phyloP scores from a whole-genome alignment of 1,284 basidiomycete genomes.

The Sporisorium exsertum region DNA sequence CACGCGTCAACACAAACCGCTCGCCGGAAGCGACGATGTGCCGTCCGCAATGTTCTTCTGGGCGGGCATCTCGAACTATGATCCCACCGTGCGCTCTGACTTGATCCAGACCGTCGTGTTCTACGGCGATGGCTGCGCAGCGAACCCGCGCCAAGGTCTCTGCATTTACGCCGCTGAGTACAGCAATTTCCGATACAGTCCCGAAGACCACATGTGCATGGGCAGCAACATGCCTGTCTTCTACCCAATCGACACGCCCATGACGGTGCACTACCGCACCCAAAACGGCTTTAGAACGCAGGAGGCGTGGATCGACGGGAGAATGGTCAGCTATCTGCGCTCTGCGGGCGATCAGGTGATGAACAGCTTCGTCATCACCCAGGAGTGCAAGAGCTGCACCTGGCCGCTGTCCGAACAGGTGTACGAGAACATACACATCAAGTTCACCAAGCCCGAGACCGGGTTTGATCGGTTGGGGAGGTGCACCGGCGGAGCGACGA shows the following conservation, averaged over 20 bases:
- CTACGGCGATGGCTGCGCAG: slow-evolving; percentile 48
- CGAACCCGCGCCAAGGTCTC: slow-evolving; percentile 23
- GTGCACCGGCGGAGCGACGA: slow-evolving; percentile 32
- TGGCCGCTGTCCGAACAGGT: slow-evolving; percentile 43
- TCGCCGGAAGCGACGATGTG: neutral
- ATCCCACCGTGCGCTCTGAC: slow-evolving; percentile 19
- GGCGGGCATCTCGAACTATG: slow-evolving; percentile 47
- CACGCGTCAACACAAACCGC: slow-evolving; percentile 20
- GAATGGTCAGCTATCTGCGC: slow-evolving; percentile 41
- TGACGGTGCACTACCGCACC: slow-evolving; percentile 41
- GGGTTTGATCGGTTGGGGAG: slow-evolving; percentile 29
- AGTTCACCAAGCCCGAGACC: slow-evolving; percentile 27
- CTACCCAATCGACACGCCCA: slow-evolving; percentile 20
- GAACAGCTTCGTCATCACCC: slow-evolving; percentile 51
- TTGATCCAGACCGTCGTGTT: slow-evolving; percentile 47
- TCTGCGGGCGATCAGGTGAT: slow-evolving; percentile 43
- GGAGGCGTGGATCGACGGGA: slow-evolving; percentile 41
- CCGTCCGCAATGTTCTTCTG: slow-evolving; percentile 48
- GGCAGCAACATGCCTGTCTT: slow-evolving; percentile 44
- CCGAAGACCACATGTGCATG: slow-evolving; percentile 46
- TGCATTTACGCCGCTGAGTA: slow-evolving; percentile 45
- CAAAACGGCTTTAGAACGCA: slow-evolving; percentile 44
- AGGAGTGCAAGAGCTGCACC: slow-evolving; percentile 40
- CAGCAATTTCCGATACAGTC: slow-evolving; percentile 32
- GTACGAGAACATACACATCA: slow-evolving; percentile 34